These are phyloP conservation scores for Epicoccum nigrum DNA, from an alignment of 2,329 filamentous ascomycete species.

Conservation along the genomic window DNA sequence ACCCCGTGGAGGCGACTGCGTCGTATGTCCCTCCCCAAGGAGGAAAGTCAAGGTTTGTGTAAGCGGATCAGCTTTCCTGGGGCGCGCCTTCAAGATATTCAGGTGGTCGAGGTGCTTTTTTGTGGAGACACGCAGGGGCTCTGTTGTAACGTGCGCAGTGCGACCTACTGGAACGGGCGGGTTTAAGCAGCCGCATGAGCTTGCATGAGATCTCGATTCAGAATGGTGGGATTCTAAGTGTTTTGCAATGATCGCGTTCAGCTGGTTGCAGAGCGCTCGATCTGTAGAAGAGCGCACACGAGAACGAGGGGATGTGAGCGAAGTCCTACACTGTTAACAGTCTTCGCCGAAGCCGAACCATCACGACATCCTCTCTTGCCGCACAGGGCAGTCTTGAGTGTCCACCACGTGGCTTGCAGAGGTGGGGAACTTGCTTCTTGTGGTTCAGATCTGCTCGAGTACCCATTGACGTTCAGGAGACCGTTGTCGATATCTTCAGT, in stretches of 20 bases:
- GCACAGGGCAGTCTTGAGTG: neutral
- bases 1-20: neutral
- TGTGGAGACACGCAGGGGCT: conserved; percentile 15
- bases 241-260: neutral
- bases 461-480: conserved; percentile 9
- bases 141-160: conserved; percentile 16
- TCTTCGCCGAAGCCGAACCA: too few relatives aligned
- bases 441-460: conserved; percentile 1
- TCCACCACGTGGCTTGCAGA: conserved; percentile 5
- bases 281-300: too few relatives aligned
- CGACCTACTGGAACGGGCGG: conserved; percentile 12
- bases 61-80: conserved; percentile 6
- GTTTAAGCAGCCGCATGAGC: conserved; percentile 1
- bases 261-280: neutral
- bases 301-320: neutral
- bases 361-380: neutral
- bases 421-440: neutral
- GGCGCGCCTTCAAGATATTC: conserved; percentile 9
- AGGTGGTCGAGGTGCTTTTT: conserved; percentile 4
- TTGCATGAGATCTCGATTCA: neutral
- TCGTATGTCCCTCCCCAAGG: neutral
- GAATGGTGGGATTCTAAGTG: neutral
- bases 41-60: neutral
- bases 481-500: neutral
- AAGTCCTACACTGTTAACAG: neutral